Evolutionary conservation across 768 basidiomycete species (phyloP).

Genomic region (Imleria badia): DNA sequence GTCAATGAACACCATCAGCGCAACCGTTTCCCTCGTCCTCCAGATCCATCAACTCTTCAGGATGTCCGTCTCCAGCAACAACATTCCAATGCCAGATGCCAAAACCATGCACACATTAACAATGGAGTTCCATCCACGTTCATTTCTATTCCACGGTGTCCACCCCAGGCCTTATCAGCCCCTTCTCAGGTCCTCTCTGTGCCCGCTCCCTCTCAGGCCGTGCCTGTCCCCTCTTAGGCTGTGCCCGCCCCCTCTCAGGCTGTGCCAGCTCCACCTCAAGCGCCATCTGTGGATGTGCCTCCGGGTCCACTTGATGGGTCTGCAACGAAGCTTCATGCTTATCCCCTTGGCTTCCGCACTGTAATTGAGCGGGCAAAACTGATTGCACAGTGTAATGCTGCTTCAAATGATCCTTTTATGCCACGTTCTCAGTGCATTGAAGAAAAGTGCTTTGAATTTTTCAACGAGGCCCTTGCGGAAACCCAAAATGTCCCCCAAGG

Average conservation of each 20-base stretch:
- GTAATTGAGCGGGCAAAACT: background rate
- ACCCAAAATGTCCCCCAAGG: background rate
- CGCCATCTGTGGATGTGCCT: background rate
- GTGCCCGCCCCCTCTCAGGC: background rate
- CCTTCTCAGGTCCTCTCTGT: too few species aligned
- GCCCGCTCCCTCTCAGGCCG: background rate
- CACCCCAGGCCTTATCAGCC: too few species aligned
- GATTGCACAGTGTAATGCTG: background rate
- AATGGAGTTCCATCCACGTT: too few species aligned
- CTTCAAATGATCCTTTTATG: background rate
- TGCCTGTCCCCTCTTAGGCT: too few species aligned
- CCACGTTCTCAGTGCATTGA: background rate
- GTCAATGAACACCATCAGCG: background rate
- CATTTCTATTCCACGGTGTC: too few species aligned
- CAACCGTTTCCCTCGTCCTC: background rate
- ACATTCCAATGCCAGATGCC: background rate
- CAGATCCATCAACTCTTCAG: background rate
- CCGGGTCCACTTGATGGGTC: background rate
- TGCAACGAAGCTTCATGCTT: background rate
- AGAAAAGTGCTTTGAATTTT: background rate
- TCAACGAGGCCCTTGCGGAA: background rate
- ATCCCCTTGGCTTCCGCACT: background rate
- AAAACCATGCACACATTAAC: background rate
- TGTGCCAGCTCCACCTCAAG: background rate
- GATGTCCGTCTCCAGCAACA: background rate